phyloP scores from a whole-genome alignment of 202 grass and related monocot species.

The Musa balbisiana region DNA sequence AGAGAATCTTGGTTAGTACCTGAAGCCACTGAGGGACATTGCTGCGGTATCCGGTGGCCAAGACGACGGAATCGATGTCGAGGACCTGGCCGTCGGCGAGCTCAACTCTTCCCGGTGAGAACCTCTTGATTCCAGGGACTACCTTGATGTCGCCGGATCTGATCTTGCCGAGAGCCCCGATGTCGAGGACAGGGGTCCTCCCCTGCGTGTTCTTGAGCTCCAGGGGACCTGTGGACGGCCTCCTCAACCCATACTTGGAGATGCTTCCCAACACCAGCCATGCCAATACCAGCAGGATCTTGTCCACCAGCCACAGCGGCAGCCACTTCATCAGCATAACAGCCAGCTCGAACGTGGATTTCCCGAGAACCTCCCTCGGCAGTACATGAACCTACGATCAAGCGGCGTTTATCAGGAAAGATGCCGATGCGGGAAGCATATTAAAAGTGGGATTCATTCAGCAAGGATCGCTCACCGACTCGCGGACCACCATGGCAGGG shows the following conservation, averaged over 20 bases:
- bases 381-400: constrained; percentile 64
- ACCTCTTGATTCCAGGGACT: constrained; percentile 48
- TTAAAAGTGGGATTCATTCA: not conserved
- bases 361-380: constrained; percentile 73
- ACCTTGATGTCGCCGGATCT: constrained; percentile 58
- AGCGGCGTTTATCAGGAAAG: not conserved
- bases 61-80: constrained; percentile 51
- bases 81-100: constrained; percentile 48
- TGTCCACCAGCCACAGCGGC: constrained; percentile 56
- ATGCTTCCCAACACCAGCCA: constrained; percentile 58
- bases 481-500: constrained; percentile 70
- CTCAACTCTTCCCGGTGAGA: constrained; percentile 36
- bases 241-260: constrained; percentile 34
- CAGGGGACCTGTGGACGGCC: constrained; percentile 35
- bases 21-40: constrained; percentile 82
- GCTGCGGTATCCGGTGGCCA: constrained; percentile 86
- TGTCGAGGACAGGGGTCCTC: constrained; percentile 72
- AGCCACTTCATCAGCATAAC: constrained; percentile 56
- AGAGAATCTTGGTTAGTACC: constrained; percentile 24
- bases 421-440: not conserved
- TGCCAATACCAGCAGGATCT: constrained; percentile 51
- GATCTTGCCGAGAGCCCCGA: constrained; percentile 64
- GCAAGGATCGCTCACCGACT: constrained; percentile 42
- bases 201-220: constrained; percentile 75
- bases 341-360: constrained; percentile 61